phyloP scores from a whole-genome alignment of 2,329 filamentous ascomycete genomes.

The Hypoxylon sp. region DNA sequence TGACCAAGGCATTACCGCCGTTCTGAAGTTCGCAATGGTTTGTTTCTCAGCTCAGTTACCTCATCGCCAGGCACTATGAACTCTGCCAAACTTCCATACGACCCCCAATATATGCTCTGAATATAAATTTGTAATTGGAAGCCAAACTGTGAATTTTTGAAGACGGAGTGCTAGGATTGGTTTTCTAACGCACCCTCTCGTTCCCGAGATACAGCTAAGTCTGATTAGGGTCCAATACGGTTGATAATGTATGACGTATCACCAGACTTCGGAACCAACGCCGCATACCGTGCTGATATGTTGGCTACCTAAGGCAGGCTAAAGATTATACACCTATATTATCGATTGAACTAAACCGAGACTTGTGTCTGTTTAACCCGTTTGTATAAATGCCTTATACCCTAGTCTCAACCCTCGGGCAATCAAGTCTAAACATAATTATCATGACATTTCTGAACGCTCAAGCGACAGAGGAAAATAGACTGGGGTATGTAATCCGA shows the following conservation, averaged over 20 bases:
- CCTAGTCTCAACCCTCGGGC: slow-evolving; percentile 11
- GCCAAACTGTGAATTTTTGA: neutral
- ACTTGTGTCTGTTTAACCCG: slow-evolving; percentile 4
- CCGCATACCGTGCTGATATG: neutral
- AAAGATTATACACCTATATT: neutral
- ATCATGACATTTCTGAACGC: slow-evolving; percentile 31
- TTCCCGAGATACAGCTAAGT: neutral
- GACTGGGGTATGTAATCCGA: slow-evolving; percentile 50
- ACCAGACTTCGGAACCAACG: neutral
- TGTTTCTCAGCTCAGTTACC: neutral
- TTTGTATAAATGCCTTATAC: slow-evolving; percentile 9
- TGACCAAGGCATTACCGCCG: neutral
- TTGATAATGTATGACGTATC: neutral
- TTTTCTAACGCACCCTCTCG: neutral
- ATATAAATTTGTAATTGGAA: neutral
- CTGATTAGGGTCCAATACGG: neutral
- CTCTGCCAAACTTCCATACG: neutral
- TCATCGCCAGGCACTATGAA: neutral
- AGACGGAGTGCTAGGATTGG: neutral
- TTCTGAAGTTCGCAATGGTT: neutral
- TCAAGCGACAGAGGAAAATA: slow-evolving; percentile 26
- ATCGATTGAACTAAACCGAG: neutral
- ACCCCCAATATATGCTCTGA: neutral
- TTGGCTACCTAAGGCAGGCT: neutral
- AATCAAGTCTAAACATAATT: slow-evolving; percentile 36